Evolutionary conservation across 2,329 filamentous ascomycete species (phyloP), one percentile per base, ranked within the genome.

Genomic region (Colletotrichum liaoningense): DNA sequence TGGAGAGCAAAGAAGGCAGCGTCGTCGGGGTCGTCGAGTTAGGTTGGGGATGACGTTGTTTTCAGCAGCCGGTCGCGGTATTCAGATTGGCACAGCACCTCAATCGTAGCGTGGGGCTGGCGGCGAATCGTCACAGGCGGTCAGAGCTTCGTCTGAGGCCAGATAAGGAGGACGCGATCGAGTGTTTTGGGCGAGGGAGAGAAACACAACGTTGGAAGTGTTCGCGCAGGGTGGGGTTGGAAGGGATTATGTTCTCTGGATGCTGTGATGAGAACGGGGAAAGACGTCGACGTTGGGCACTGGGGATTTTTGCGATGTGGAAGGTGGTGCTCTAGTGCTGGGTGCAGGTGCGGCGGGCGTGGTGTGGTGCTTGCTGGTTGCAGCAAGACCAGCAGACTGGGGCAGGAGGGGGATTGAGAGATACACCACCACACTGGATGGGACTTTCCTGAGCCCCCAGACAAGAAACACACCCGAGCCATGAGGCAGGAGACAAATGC

Each of bases 61-160:
- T 74, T 67, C 73, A 72, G 73, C 63, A 59, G 57, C 64, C 38
- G 63, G 67, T 75, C 67, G 64, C 60, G 69, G 66, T 72, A 35
- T 59, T 66, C 60, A 71, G 67, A 62, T 71, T 73, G 67, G 72
- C 69, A 71, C 67, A 75, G 72, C 60, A 73, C 71, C 67, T 66
- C 67, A 63, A 64, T 74, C 63, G 52, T 68, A 74, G 69, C 68
- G 72, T 72, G 72, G 72, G 68, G 69, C 68, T 74, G 72, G 68
- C 57, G 72, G 68, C 69, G 69, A 74, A 68, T 72, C 72, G 63
- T 72, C 63, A 46, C 66, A 69, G 64, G 72, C 62, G 72, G 72
- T 74, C 72, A 74, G 72, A 74, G 72, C 71, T 71, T 73, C 67
- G 71, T 71, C 62, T 54, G 30, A 71, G 67, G 67, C 60, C 67